Evolutionary conservation across 169 alveolate genomes (phyloP), one percentile per base, ranked within the genome.

Genomic region (Eimeria brunetti): DNA sequence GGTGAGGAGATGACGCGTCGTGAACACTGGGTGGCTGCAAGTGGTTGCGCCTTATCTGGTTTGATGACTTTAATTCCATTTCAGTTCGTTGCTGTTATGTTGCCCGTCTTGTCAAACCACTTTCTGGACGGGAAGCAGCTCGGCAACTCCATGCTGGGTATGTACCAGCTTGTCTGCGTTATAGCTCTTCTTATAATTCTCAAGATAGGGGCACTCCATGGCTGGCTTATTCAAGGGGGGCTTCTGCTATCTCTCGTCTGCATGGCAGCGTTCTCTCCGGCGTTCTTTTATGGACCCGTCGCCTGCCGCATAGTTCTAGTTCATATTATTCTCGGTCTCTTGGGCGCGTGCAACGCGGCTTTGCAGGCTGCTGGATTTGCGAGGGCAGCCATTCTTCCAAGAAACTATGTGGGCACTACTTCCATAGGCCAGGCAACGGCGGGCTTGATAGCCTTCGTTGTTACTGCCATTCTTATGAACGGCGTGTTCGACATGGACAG

Each of bases 201-300:
- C 81, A 86, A 62, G 20, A 44, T 86, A n/a, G 92, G 92, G n/a
- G 58, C 81, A 20, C 92, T 86, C 18, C 92, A 86, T 44, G 20
- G 73, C 60, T 86, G 92, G 92, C 92, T 86, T 9, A 86, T 86
- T 86, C 81, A 86, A n/a, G 92, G 83, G 4, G 92, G 81, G n/a
- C 92, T 86, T 49, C 20, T 58, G 81, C 8, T 86, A 38, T 86
- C 92, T 6, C 80, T 86, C 8, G 71, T 62, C 1, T 86, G 92
- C 80, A 86, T 86, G 92, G 92, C 83, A n/a, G 92, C 92, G 7
- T 41, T 86, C 78, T 49, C 92, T 24, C 92, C 92, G 49, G 78
- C 67, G 44, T 41, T 86, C 81, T 86, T 86, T 64, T 86, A 62
- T 38, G 92, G 92, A 14, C 22, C 75, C 44, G 22, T 86, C 36